Conservation (phyloP, 2,329 filamentous ascomycete genomes). For the Fusarium oligoseptatum region DNA sequence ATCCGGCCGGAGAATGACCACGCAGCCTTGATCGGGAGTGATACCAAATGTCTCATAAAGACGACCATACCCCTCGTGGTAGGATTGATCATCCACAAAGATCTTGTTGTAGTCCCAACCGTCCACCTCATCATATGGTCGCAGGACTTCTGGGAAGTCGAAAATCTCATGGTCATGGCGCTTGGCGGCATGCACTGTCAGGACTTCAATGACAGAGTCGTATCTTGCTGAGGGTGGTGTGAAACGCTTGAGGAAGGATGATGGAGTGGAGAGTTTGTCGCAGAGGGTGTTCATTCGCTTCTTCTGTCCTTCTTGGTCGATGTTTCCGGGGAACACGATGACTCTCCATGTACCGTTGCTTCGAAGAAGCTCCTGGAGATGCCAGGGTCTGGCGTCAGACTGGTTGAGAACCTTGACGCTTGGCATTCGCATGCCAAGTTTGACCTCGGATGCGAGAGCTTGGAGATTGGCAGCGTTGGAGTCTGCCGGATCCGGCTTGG, state of each 20-base stretch:
- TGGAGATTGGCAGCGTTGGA: neutral
- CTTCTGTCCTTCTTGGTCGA: constrained; percentile 57
- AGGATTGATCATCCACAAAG: constrained; percentile 66
- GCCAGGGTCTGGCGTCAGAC: constrained; percentile 66
- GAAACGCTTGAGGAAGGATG: constrained; percentile 28
- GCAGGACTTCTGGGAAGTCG: constrained; percentile 63
- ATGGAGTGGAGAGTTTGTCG: constrained; percentile 54
- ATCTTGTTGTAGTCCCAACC: constrained; percentile 71
- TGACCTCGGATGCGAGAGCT: constrained; percentile 20
- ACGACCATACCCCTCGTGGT: constrained; percentile 65
- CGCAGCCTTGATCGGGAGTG: constrained; percentile 63
- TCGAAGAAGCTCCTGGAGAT: constrained; percentile 68
- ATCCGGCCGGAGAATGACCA: constrained; percentile 75
- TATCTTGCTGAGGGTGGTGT: constrained; percentile 14
- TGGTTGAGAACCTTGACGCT: constrained; percentile 72
- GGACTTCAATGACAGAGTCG: constrained; percentile 65
- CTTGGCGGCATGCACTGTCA: constrained; percentile 70
- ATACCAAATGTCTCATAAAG: constrained; percentile 72
- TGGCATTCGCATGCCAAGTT: constrained; percentile 69
- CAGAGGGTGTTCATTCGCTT: constrained; percentile 9
- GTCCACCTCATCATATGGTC: constrained; percentile 51
- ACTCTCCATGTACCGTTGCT: constrained; percentile 71
- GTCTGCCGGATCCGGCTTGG: constrained; percentile 6
- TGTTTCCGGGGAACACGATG: constrained; percentile 72
- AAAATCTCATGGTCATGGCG: constrained; percentile 63